These are phyloP conservation scores for Amauroascus niger DNA, from an alignment of 2,329 filamentous ascomycete species.

Conservation along the genomic window DNA sequence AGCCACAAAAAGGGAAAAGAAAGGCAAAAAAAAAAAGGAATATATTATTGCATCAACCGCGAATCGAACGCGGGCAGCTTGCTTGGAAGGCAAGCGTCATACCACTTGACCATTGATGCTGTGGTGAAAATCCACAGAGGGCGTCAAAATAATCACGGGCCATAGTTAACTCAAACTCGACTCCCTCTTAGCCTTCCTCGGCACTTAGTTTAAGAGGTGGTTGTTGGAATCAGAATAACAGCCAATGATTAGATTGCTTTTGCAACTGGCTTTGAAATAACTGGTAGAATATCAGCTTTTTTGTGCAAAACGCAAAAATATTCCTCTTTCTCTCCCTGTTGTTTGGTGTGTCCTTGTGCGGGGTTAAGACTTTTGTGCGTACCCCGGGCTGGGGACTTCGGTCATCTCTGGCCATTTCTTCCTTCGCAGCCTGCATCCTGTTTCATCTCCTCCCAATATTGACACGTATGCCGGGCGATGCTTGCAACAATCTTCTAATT, in stretches of 20 bases:
- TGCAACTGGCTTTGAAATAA: background rate
- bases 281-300: background rate
- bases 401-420: background rate
- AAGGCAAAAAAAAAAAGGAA: background rate
- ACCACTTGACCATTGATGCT: slow-evolving; percentile 13
- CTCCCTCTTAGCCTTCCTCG: no score
- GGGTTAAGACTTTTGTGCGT: background rate
- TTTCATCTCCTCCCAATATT: background rate
- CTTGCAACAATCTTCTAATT: background rate
- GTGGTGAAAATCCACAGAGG: background rate
- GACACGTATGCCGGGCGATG: background rate
- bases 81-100: slow-evolving; percentile 14
- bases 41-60: slow-evolving; percentile 7
- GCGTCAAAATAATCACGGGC: no score
- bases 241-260: no score
- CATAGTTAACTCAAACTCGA: no score
- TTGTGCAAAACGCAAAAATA: background rate
- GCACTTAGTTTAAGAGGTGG: no score
- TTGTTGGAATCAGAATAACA: no score
- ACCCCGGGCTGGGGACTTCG: background rate
- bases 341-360: background rate
- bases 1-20: background rate
- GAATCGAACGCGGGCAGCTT: slow-evolving; percentile 13
- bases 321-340: background rate
- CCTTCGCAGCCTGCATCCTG: background rate